These are phyloP conservation scores for Dioscorea alata DNA, from an alignment of 106 monocot species.

Conservation along the genomic window DNA sequence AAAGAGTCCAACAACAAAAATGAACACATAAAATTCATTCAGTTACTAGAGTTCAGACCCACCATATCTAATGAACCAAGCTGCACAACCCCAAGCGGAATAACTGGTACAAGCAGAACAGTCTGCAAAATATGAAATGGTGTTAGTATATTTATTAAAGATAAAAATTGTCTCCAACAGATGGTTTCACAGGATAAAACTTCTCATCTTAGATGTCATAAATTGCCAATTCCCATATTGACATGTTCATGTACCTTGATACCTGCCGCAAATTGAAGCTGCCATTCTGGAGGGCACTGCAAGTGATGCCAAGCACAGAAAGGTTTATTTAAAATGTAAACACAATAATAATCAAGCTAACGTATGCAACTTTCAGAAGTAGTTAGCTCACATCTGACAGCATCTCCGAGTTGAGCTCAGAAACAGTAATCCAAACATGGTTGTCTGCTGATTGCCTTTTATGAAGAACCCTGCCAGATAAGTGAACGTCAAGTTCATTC, in stretches of 20 bases:
- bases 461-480: slow-evolving; percentile 47
- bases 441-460: slow-evolving; percentile 40
- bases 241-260: slow-evolving; percentile 54
- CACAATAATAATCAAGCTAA: neutral
- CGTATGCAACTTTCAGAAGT: neutral
- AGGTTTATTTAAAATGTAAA: neutral
- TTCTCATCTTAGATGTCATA: neutral
- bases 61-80: slow-evolving; percentile 74
- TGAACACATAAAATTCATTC: too few relatives aligned
- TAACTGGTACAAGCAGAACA: slow-evolving; percentile 62
- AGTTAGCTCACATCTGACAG: slow-evolving; percentile 24
- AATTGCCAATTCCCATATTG: neutral
- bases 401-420: slow-evolving; percentile 18
- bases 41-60: slow-evolving; percentile 1
- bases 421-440: slow-evolving; percentile 35
- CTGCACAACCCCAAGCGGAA: slow-evolving; percentile 62
- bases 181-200: neutral
- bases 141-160: neutral
- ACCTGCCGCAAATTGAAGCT: slow-evolving; percentile 50
- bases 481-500: neutral
- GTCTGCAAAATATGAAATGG: slow-evolving; percentile 44
- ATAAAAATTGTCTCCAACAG: neutral
- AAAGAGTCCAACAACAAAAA: too few relatives aligned
- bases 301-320: slow-evolving; percentile 1
- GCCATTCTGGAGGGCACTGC: slow-evolving; percentile 52